Base-by-base conservation (phyloP, 225 moss, liverwort and hornwort species). In the Climacium dendroides region DNA sequence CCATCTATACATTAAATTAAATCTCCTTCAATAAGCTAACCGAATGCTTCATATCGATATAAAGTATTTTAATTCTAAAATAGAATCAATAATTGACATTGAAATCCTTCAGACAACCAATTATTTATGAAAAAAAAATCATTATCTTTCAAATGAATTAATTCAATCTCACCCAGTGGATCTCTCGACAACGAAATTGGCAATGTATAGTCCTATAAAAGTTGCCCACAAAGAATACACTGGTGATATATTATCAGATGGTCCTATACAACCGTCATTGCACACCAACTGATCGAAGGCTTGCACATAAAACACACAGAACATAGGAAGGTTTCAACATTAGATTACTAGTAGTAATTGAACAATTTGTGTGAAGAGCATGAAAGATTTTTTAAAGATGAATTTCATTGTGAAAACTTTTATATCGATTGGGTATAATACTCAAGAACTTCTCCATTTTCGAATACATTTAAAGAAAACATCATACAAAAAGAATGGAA, bases 201-300 rank as follows among this genome's bases (percentile, higher is more conserved):
- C 94, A 85, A 94, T 87, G 37, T 94, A 90, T 2, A 94, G 55
- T 61, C 94, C 94, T 26, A 93, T 92, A 48, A 94, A 93, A 10
- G 94, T 94, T 82, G 93, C 93, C 94, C 93, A 94, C 50, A 94
- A 89, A 53, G 94, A 94, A 74, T 94, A 94, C 19, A 94, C 93
- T 2, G 89, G 93, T 30, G 94, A 94, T 75, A 94, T 94, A 30
- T 90, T 85, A 70, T 93, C 89, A 10, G 94, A 93, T 30, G 93
- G 88, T n/a, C 89, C 94, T 48, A 90, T 59, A 81, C 90, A 90
- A 50, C 87, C 88, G 29, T 93, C 93, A 29, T 86, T 90, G 73
- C 94, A 92, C 22, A 93, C 94, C 37, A 91, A 70, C 94, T 94
- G 57, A n/a, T n/a, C n/a, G n/a, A 50, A 75, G 52, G 8, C 11